A percentile compares a stretch with the other conserved stretches of the same genome.
Evolutionary conservation across 345 rosid species (phyloP).

Genomic region (Citrus glauca): DNA sequence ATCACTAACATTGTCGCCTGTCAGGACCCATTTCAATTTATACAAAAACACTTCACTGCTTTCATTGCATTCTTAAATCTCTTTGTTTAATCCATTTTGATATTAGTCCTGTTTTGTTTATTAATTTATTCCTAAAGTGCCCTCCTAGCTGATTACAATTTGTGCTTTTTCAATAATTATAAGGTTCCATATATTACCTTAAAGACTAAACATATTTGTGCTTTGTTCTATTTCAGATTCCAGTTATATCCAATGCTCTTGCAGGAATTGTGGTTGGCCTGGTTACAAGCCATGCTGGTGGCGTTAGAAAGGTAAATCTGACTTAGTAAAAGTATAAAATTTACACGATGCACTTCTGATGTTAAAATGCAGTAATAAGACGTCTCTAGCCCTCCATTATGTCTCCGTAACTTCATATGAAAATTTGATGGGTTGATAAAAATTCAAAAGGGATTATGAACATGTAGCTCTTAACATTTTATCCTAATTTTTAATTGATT

Average conservation of each 20-base stretch:
- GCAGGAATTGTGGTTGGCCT: constrained; percentile 98
- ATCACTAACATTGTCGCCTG: not conserved
- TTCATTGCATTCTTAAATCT: not conserved
- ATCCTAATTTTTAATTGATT: not conserved
- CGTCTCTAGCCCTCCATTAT: not conserved
- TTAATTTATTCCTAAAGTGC: not conserved
- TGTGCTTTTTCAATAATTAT: not conserved
- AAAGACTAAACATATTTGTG: not conserved
- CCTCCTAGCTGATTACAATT: not conserved
- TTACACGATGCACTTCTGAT: not conserved
- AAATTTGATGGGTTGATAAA: not conserved
- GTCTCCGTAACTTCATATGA: not conserved
- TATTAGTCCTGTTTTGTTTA: not conserved
- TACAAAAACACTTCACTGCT: not conserved
- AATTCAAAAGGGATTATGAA: not conserved
- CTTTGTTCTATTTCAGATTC: constrained; percentile 50
- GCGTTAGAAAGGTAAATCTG: constrained; percentile 83
- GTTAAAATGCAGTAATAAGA: not conserved
- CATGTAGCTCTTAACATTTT: not conserved
- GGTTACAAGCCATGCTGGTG: constrained; percentile 92
- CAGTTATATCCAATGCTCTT: constrained; percentile 72
- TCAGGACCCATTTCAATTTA: not conserved
- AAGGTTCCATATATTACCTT: not conserved
- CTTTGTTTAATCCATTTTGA: not conserved
- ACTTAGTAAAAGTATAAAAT: not conserved